phyloP scores from a whole-genome alignment of 2,329 filamentous ascomycete species.

The Penicillium sp. region DNA sequence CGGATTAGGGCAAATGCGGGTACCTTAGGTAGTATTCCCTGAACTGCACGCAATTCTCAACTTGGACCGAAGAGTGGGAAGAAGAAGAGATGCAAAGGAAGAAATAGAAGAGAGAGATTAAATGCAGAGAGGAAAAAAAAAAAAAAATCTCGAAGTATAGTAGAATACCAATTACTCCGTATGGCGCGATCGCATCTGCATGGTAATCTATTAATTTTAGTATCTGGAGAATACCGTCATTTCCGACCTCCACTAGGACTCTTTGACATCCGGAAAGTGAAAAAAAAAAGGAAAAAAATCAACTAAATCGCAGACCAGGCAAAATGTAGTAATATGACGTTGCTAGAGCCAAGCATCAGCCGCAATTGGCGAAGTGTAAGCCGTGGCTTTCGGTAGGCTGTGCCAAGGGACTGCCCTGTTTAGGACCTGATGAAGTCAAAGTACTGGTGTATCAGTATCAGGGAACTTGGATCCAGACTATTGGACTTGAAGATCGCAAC shows the following conservation, averaged over 20 bases:
- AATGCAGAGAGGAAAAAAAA: background rate
- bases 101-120: conserved; percentile 8
- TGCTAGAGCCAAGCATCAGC: conserved; percentile 1
- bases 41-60: conserved; percentile 12
- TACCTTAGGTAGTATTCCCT: conserved; percentile 4
- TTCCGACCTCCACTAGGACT: background rate
- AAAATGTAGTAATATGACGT: conserved; percentile 18
- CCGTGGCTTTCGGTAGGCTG: background rate
- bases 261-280: background rate
- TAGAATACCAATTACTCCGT: background rate
- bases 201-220: background rate
- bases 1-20: conserved; percentile 14
- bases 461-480: background rate
- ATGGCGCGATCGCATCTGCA: background rate
- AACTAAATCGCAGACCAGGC: conserved; percentile 8
- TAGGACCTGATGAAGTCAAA: background rate
- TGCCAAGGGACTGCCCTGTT: conserved; percentile 6
- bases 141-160: conserved; percentile 2
- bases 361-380: conserved; percentile 8
- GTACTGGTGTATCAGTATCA: background rate
- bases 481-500: background rate
- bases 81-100: conserved; percentile 5
- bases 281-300: conserved; percentile 2
- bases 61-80: conserved; percentile 6
- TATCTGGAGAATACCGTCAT: conserved; percentile 12